Conservation (phyloP, 1,284 basidiomycete species). For the Pseudozyma hubeiensis region DNA sequence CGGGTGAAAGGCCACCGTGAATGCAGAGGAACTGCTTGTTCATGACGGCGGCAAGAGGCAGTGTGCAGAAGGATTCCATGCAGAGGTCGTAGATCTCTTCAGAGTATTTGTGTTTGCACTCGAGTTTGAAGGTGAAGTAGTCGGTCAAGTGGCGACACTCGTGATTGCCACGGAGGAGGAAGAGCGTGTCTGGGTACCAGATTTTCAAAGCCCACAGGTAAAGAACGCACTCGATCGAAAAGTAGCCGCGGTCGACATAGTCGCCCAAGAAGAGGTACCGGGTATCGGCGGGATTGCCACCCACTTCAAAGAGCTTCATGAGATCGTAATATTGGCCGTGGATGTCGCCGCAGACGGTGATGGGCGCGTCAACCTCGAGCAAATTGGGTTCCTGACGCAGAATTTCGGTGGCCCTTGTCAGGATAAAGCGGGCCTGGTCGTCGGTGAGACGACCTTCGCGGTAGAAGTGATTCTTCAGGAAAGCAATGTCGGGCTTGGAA, state of each 20-base stretch:
- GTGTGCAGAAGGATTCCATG: conserved; percentile 85
- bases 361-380: conserved; percentile 89
- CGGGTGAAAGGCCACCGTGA: conserved; percentile 90
- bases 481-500: conserved; percentile 78
- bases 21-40: conserved; percentile 98
- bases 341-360: conserved; percentile 74
- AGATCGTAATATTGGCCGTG: conserved; percentile 68
- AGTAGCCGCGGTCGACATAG: conserved; percentile 68
- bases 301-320: conserved; percentile 69
- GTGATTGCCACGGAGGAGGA: conserved; percentile 68
- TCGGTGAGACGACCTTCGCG: conserved; percentile 88
- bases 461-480: conserved; percentile 99
- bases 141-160: conserved; percentile 68
- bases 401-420: conserved; percentile 79
- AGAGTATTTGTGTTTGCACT: conserved; percentile 69
- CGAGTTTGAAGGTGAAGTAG: conserved; percentile 69
- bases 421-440: conserved; percentile 88
- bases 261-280: conserved; percentile 68
- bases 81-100: conserved; percentile 68
- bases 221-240: conserved; percentile 68
- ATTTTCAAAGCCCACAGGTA: conserved; percentile 68
- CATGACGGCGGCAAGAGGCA: conserved; percentile 92
- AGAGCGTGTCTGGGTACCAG: conserved; percentile 68
- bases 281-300: conserved; percentile 68
- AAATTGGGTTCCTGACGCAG: conserved; percentile 86